These are phyloP conservation scores for Diplodia seriata DNA, from an alignment of 2,329 filamentous ascomycete species.

Conservation along the genomic window DNA sequence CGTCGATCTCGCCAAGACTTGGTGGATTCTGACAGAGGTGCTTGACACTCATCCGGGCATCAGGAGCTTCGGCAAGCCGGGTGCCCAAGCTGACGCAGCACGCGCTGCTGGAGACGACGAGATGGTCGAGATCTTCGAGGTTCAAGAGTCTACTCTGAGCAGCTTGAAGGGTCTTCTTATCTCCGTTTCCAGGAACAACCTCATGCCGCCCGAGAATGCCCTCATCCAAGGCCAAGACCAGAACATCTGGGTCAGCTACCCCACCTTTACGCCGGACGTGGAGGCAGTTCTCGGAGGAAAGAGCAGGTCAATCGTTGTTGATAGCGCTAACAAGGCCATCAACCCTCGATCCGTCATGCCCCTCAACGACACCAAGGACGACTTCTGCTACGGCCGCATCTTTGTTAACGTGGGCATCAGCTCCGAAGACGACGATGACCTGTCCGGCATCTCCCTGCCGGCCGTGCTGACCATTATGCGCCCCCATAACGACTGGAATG, in stretches of 20 bases:
- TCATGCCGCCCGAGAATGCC: slow-evolving; percentile 69
- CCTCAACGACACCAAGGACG: slow-evolving; percentile 73
- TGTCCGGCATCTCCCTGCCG: slow-evolving; percentile 72
- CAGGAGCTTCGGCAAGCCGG: slow-evolving; percentile 39
- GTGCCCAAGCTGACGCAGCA: slow-evolving; percentile 47
- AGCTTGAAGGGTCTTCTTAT: slow-evolving; percentile 76
- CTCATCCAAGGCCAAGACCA: slow-evolving; percentile 82
- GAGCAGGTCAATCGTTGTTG: slow-evolving; percentile 53
- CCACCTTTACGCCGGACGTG: slow-evolving; percentile 73
- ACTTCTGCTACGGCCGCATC: slow-evolving; percentile 81
- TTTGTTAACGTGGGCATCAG: slow-evolving; percentile 76
- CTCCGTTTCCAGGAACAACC: slow-evolving; percentile 84
- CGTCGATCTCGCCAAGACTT: slow-evolving; percentile 81
- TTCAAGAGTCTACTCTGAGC: slow-evolving; percentile 64
- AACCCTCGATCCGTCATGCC: slow-evolving; percentile 73
- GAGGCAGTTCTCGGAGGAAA: slow-evolving; percentile 70
- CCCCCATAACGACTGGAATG: slow-evolving; percentile 69
- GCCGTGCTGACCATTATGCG: slow-evolving; percentile 79
- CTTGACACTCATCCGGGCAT: slow-evolving; percentile 46
- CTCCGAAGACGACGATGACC: slow-evolving; percentile 70
- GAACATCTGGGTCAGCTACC: slow-evolving; percentile 81
- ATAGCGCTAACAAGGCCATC: slow-evolving; percentile 46
- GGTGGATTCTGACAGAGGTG: slow-evolving; percentile 71
- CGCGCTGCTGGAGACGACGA: slow-evolving; percentile 54
- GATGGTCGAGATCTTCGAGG: slow-evolving; percentile 56